phyloP scores from a whole-genome alignment of 352 stramenopile species.

The Phytophthora aleatoria region DNA sequence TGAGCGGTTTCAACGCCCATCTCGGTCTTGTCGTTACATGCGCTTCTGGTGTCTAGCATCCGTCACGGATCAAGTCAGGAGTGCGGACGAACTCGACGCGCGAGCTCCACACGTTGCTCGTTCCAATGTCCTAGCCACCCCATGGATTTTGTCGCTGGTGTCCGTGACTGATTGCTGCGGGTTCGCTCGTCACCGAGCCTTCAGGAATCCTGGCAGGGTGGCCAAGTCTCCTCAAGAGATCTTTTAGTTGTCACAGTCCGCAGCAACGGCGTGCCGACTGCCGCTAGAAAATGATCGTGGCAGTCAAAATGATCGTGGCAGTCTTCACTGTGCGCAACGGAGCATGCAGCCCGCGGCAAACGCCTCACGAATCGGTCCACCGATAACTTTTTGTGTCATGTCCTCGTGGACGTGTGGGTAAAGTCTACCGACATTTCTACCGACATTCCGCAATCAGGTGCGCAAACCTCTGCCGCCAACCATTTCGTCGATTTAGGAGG shows the following conservation, averaged over 20 bases:
- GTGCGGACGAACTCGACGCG: background rate
- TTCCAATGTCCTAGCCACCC: background rate
- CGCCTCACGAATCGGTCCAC: background rate
- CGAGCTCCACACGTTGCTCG: background rate
- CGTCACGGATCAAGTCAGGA: conserved; percentile 3
- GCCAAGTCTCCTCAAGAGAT: background rate
- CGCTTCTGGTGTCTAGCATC: conserved; percentile 14
- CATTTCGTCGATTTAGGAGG: conserved; percentile 25
- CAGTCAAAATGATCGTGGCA: conserved; percentile 12
- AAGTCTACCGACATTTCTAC: conserved; percentile 6
- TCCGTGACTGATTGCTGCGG: background rate
- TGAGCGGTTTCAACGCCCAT: conserved; percentile 9
- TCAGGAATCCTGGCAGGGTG: background rate
- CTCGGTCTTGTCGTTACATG: background rate
- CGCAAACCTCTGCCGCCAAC: conserved; percentile 20
- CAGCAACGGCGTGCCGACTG: background rate
- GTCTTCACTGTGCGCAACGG: background rate
- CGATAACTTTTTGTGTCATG: background rate
- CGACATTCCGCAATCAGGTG: conserved; percentile 16
- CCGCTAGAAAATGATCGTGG: conserved; percentile 5
- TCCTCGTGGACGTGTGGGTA: conserved; percentile 10
- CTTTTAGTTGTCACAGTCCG: background rate
- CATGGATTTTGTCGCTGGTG: background rate
- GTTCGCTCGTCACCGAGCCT: background rate
- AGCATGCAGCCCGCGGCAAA: background rate